Conservation (phyloP, 2,329 filamentous ascomycete species). For the Beauveria brongniartii region DNA sequence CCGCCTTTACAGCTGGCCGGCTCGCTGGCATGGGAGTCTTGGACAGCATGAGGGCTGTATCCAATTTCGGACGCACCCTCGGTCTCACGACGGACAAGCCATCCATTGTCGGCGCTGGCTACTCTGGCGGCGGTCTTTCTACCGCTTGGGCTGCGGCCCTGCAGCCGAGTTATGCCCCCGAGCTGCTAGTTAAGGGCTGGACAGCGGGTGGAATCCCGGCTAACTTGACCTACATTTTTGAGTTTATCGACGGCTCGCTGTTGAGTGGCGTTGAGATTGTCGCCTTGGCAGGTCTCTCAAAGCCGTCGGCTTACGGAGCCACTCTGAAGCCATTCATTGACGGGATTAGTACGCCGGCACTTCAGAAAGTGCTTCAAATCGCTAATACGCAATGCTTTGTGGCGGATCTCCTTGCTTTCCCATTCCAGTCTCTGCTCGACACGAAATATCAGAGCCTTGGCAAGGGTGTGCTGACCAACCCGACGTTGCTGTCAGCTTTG, state of each 20-base stretch:
- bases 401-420: not conserved
- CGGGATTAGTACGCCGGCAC: not conserved
- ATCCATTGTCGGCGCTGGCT: not conserved
- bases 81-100: not conserved
- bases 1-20: not conserved
- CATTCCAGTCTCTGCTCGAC: constrained; percentile 2
- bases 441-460: constrained; percentile 6
- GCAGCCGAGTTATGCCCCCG: constrained; percentile 1
- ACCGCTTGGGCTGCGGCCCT: constrained; percentile 4
- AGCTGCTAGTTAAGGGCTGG: constrained; percentile 4
- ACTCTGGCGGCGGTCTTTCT: constrained; percentile 2
- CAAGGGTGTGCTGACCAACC: not conserved
- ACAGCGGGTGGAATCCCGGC: not conserved
- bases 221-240: not conserved
- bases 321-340: constrained; percentile 1
- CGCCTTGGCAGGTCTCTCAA: constrained; percentile 24
- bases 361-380: not conserved
- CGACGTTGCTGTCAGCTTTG: not conserved
- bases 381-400: not conserved
- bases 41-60: constrained; percentile 2
- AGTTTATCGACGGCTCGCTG: not conserved
- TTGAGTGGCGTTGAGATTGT: not conserved
- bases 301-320: constrained; percentile 4
- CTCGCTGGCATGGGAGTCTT: not conserved
- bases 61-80: not conserved